Evolutionary conservation across 345 rosid genomes (phyloP).

Genomic region (Zanthoxylum bungeanum): DNA sequence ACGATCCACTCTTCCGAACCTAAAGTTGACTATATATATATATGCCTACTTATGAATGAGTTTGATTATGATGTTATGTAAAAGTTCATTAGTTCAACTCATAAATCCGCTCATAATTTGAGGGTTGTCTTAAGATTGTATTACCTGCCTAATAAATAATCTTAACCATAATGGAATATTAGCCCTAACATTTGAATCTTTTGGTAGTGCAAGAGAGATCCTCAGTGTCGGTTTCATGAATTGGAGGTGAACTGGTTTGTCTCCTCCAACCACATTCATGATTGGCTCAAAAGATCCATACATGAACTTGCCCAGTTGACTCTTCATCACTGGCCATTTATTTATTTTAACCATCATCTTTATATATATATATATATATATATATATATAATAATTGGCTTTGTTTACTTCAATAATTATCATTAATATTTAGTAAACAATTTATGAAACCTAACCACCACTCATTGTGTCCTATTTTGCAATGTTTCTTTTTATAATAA

Average conservation of each 20-base stretch:
- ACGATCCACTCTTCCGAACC: too few relatives aligned
- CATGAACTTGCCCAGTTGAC: neutral
- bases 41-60: too few relatives aligned
- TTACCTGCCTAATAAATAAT: too few relatives aligned
- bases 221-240: neutral
- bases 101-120: too few relatives aligned
- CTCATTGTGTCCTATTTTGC: neutral
- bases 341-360: too few relatives aligned
- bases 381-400: neutral
- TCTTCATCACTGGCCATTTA: neutral
- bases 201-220: neutral
- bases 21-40: too few relatives aligned
- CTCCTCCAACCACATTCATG: neutral
- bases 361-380: too few relatives aligned
- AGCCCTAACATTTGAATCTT: too few relatives aligned
- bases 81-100: too few relatives aligned
- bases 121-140: too few relatives aligned
- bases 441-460: neutral
- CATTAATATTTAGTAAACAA: neutral
- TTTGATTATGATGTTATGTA: too few relatives aligned
- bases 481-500: neutral
- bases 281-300: neutral
- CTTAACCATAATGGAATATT: too few relatives aligned
- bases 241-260: conserved; percentile 1
- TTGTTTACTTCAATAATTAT: neutral